Evolutionary conservation across 345 rosid genomes (phyloP), one percentile per base, ranked within the genome.

Genomic region (Gossypium australe): DNA sequence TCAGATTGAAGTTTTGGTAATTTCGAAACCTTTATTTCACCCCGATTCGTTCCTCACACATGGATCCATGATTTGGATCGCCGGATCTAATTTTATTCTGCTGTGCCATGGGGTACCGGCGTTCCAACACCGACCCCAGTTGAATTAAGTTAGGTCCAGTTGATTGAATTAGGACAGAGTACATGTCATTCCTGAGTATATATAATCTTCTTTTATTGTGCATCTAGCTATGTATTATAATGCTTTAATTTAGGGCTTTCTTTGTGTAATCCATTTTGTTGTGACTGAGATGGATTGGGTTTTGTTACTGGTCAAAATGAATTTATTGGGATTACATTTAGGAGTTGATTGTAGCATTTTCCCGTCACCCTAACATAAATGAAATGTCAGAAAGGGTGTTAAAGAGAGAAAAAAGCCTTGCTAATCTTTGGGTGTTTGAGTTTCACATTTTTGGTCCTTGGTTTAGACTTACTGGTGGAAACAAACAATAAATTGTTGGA

Each of bases 401-500:
- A 62, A 63, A 9, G 48, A 17, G 47, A n/a, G 34, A 38, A 34
- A 63, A 38, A 63, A 53, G 58, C 22, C 9, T 53, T 53, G 22
- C 58, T 53, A 53, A n/a, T 56, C 11, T 18, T 56, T 8, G 60
- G 60, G 60, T 56, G 20, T 20, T 56, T 56, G 60, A 56, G 27
- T 56, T 56, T 56, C 25, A 56, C 61, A 11, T 56, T 55, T 55
- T 56, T 9, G 61, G 20, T n/a, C 24, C 11, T 41, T 64, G 18
- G 41, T 24, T 38, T 41, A n/a, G 51, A 64, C 51, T 64, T 64
- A 49, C 69, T 11, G 27, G 51, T 64, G 67, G 69, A 43, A 64
- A 41, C 69, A 64, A 64, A 64, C 69, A 38, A 64, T 47, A 67
- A 57, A 45, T 45, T 22, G 34, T 45, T 22, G 62, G 62, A 57